Evolutionary conservation across 2,329 filamentous ascomycete species (phyloP), one percentile per base, ranked within the genome.

Genomic region (Arachnomyces sp.): DNA sequence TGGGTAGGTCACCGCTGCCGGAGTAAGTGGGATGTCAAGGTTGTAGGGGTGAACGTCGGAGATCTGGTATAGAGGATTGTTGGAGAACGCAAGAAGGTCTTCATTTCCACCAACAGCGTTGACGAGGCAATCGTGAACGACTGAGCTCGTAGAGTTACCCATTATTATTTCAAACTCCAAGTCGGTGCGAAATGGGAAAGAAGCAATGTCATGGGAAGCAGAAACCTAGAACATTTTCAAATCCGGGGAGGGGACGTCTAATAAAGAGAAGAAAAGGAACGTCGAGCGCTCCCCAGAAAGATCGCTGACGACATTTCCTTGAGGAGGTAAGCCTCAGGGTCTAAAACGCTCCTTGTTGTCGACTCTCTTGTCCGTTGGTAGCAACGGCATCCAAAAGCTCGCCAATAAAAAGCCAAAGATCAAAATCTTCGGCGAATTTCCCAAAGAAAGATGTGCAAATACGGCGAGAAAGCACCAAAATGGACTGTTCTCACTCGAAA

Each of bases 31-130:
- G 28, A 55, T 39, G 35, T 57, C 52, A 13, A 64, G 49, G 42
- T 63, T 64, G 45, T 51, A 61, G 4, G 53, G 52, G 13, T 50
- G 43, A 25, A 56, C 45, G 16, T 40, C 43, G 17, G 39, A 18
- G 7, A 30, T 9, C 34, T 46, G 40, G 31, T 47, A 47, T 11
- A 47, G 40, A 14, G 31, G 32, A 12, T 36, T 20, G 15, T 31
- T 42, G 16, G 39, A 40, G 18, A 45, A 47, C 12, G 33, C 43
- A 12, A 45, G 34, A 7, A 45, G 38, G 16, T 37, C 35, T 14
- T 30, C 14, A 34, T 45, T 36, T 9, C 42, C 44, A n/a, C 43
- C 45, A 13, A 47, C 43, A 8, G 43, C 45, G 9, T 34, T 17
- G 11, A 45, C 32, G 17, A 47, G 36, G 34, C 45, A 47, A 17